Percentiles rank a stretch among this genome's conserved stretches.
phyloP scores from a whole-genome alignment of 2,329 filamentous ascomycete genomes.

The Fusarium armeniacum region DNA sequence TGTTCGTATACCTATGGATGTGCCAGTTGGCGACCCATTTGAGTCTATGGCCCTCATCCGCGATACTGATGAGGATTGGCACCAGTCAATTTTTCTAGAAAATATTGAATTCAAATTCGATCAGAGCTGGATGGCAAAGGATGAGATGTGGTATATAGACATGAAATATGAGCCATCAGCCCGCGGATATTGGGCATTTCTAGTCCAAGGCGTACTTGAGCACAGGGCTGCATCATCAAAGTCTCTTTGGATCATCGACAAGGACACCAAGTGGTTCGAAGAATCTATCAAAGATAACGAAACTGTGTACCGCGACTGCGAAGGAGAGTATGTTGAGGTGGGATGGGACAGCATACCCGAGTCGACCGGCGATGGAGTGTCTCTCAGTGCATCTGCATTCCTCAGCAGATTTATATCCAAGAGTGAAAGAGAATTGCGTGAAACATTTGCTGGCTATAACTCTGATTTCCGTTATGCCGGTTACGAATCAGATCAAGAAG shows the following conservation, averaged over 20 bases:
- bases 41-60: background rate
- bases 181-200: background rate
- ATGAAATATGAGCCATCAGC: background rate
- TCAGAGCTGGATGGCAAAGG: background rate
- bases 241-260: background rate
- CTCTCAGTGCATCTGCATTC: background rate
- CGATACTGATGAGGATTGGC: background rate
- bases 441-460: no score
- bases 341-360: background rate
- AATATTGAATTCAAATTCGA: background rate
- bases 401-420: background rate
- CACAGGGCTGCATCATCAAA: rapidly evolving
- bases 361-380: background rate
- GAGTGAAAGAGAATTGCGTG: background rate
- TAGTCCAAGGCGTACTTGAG: background rate
- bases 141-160: background rate
- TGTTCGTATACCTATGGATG: background rate
- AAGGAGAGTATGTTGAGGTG: background rate
- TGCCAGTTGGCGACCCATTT: no score
- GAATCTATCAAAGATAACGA: background rate
- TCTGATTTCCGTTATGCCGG: no score
- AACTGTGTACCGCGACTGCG: background rate
- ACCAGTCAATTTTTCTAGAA: no score
- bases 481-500: background rate
- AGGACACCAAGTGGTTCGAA: background rate